phyloP scores from a whole-genome alignment of 768 basidiomycete species.

The Termitomyces titanicus region DNA sequence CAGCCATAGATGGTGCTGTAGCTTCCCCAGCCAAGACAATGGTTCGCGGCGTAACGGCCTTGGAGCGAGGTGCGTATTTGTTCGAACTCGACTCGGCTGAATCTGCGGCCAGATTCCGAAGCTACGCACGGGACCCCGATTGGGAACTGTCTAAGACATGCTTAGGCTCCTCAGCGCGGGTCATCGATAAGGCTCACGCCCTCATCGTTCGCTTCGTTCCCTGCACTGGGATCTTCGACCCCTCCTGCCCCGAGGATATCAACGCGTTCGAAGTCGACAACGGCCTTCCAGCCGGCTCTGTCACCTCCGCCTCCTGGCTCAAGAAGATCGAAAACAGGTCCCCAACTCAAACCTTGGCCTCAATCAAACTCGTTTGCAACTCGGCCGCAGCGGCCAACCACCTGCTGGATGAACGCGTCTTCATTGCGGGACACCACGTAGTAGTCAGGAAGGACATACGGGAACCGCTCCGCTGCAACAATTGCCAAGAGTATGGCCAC shows the following conservation, averaged over 20 bases:
- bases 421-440: too few relatives aligned
- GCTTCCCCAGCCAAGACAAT: background rate
- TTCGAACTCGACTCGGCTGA: background rate
- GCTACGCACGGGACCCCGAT: background rate
- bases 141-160: background rate
- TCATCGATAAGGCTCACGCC: background rate
- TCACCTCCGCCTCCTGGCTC: background rate
- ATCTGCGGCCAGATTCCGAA: background rate
- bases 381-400: background rate
- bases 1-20: too few relatives aligned
- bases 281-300: background rate
- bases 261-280: background rate
- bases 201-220: background rate
- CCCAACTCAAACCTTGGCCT: background rate
- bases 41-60: background rate
- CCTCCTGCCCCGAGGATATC: background rate
- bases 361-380: background rate
- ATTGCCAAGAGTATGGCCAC: slow-evolving; percentile 6
- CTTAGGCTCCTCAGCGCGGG: background rate
- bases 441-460: background rate
- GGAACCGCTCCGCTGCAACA: slow-evolving; percentile 1
- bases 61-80: background rate
- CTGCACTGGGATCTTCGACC: background rate
- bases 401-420: too few relatives aligned
- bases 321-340: background rate